These are phyloP conservation scores for Trametes sp. DNA, from an alignment of 1,284 basidiomycete genomes.

Conservation along the genomic window DNA sequence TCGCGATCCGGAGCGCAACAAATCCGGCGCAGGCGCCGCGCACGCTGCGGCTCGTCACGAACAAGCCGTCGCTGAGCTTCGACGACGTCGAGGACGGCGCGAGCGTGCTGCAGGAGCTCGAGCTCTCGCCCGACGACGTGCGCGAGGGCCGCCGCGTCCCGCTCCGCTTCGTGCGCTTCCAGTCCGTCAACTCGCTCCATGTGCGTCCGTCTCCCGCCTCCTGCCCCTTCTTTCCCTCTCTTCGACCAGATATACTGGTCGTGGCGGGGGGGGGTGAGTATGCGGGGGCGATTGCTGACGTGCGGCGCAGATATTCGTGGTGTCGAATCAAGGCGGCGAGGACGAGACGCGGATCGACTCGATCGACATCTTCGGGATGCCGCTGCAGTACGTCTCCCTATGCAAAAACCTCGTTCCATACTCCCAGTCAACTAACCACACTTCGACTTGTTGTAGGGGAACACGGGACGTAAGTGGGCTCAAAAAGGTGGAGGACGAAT, in stretches of 20 bases:
- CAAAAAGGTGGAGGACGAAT: slow-evolving; percentile 52
- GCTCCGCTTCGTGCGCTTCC: slow-evolving; percentile 82
- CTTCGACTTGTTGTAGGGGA: slow-evolving; percentile 50
- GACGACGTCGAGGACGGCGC: slow-evolving; percentile 63
- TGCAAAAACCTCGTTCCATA: not conserved
- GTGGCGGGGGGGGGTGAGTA: not conserved
- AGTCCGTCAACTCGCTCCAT: slow-evolving; percentile 76
- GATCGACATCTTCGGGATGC: slow-evolving; percentile 75
- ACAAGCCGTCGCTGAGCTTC: slow-evolving; percentile 73
- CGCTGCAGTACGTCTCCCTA: slow-evolving; percentile 59
- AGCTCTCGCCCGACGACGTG: slow-evolving; percentile 59
- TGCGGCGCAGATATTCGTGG: slow-evolving; percentile 73
- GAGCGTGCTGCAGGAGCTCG: slow-evolving; percentile 63
- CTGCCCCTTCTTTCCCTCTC: not conserved
- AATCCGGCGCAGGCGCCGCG: slow-evolving; percentile 66
- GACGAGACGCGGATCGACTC: slow-evolving; percentile 83
- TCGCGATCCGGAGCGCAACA: slow-evolving; percentile 63
- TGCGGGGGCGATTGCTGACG: not conserved
- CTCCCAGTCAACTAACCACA: no score
- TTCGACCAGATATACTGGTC: not conserved
- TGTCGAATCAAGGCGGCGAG: slow-evolving; percentile 76
- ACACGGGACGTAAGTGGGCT: slow-evolving; percentile 66
- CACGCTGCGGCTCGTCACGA: slow-evolving; percentile 72
- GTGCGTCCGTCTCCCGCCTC: no score
- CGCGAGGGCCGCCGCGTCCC: slow-evolving; percentile 63